Evolutionary conservation across 2,329 filamentous ascomycete species (phyloP).

Genomic region (Chlorencoelia australis): DNA sequence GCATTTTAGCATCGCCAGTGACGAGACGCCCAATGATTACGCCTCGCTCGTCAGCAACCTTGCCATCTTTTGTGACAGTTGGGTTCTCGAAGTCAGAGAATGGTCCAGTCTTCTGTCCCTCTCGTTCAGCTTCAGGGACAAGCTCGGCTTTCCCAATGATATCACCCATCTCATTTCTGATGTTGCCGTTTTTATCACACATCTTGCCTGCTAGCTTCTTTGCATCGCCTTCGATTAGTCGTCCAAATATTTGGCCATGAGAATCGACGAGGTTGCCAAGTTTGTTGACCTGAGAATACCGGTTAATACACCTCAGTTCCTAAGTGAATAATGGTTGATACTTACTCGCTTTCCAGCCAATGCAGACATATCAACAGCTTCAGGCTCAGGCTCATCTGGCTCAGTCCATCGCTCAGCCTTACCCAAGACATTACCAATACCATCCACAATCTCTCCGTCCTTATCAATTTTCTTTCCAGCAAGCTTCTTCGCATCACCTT

Average conservation of each 20-base stretch:
- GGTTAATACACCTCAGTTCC: no score
- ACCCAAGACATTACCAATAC: constrained; percentile 56
- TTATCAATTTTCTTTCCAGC: constrained; percentile 57
- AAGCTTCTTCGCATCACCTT: constrained; percentile 54
- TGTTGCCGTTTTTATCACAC: constrained; percentile 61
- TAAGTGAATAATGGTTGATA: no score
- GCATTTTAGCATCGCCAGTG: constrained; percentile 59
- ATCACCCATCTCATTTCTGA: constrained; percentile 64
- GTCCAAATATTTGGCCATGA: constrained; percentile 47
- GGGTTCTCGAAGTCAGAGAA: constrained; percentile 58
- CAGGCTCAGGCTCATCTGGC: constrained; percentile 36
- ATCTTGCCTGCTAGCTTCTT: constrained; percentile 56
- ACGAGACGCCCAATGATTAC: constrained; percentile 63
- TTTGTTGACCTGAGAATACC: no score
- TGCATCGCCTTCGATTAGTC: constrained; percentile 56
- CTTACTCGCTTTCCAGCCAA: constrained; percentile 59
- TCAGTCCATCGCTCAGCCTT: constrained; percentile 59
- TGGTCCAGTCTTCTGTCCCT: constrained; percentile 53
- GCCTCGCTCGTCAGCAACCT: constrained; percentile 54
- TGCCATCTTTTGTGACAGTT: constrained; percentile 59
- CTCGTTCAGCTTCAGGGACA: constrained; percentile 55
- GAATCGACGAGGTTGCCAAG: constrained; percentile 51
- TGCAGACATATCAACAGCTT: constrained; percentile 44
- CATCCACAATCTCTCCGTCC: constrained; percentile 60
- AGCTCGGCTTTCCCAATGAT: constrained; percentile 59